Conservation (phyloP, 306 rosid genomes). For the Betula pendula region DNA sequence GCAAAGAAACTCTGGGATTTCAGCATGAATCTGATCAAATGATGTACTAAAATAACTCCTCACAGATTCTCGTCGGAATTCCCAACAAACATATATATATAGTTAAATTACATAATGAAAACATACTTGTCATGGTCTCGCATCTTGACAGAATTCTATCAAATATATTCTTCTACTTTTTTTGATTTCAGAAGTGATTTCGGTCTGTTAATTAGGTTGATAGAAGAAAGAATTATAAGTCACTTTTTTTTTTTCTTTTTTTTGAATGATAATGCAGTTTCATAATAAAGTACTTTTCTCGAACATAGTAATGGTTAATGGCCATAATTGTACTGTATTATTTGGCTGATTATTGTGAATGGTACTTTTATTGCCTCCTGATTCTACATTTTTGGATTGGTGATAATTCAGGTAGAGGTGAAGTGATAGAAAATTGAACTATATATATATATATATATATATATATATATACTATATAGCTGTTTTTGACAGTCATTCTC, state of each 20-base stretch:
- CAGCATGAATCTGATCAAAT: slow-evolving; percentile 45
- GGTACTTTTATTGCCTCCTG: too few relatives aligned
- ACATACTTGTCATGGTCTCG: neutral
- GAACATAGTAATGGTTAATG: too few relatives aligned
- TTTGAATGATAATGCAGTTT: neutral
- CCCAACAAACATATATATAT: neutral
- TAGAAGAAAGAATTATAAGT: neutral
- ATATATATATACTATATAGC: too few relatives aligned
- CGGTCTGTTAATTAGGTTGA: neutral
- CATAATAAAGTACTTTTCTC: neutral
- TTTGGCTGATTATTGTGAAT: too few relatives aligned
- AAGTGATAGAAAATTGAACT: too few relatives aligned
- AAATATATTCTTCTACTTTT: neutral
- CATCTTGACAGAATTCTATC: neutral
- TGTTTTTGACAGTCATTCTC: too few relatives aligned
- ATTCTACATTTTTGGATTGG: too few relatives aligned
- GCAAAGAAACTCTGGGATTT: slow-evolving; percentile 84
- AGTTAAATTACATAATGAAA: neutral
- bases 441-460: too few relatives aligned
- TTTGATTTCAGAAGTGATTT: neutral
- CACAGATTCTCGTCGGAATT: neutral
- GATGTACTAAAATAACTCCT: neutral
- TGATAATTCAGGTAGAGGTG: too few relatives aligned
- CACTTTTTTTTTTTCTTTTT: neutral
- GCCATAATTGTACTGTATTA: too few relatives aligned